phyloP scores from a whole-genome alignment of 2,329 filamentous ascomycete genomes.

The Curvularia spicifera region DNA sequence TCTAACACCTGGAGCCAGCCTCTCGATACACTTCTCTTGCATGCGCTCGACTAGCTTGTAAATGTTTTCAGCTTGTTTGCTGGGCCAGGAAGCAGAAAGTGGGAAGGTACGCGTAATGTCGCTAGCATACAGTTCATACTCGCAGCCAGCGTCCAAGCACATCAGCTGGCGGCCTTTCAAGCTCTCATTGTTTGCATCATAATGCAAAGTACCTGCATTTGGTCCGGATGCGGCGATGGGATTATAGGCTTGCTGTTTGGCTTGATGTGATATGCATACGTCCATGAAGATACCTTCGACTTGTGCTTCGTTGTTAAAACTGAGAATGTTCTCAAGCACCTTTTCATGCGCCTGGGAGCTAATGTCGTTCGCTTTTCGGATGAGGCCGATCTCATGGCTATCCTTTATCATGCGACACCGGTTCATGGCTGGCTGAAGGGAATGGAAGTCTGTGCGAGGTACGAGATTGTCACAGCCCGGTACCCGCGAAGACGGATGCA shows the following conservation, averaged over 20 bases:
- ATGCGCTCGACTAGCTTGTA: conserved; percentile 81
- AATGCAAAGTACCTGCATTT: conserved; percentile 89
- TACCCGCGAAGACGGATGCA: conserved; percentile 39
- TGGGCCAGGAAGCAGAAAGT: conserved; percentile 71
- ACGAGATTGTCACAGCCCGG: conserved; percentile 16
- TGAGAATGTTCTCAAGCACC: conserved; percentile 68
- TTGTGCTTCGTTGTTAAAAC: conserved; percentile 77
- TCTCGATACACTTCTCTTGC: conserved; percentile 75
- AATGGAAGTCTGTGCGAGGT: conserved; percentile 37
- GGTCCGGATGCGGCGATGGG: conserved; percentile 84
- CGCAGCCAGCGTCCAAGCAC: conserved; percentile 85
- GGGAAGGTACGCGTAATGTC: conserved; percentile 92
- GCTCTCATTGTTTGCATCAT: conserved; percentile 77
- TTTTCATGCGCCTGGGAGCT: conserved; percentile 77
- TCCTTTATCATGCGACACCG: conserved; percentile 82
- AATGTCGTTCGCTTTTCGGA: conserved; percentile 80
- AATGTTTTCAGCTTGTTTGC: conserved; percentile 71
- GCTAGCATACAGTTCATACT: conserved; percentile 84
- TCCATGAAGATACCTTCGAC: conserved; percentile 79
- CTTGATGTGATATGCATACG: conserved; percentile 73
- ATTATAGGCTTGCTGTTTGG: conserved; percentile 81
- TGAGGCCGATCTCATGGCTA: conserved; percentile 78
- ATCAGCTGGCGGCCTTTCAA: conserved; percentile 74
- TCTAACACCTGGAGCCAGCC: conserved; percentile 70
- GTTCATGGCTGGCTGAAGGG: conserved; percentile 75